Evolutionary conservation across 2,329 filamentous ascomycete genomes (phyloP), one percentile per base, ranked within the genome.

Genomic region (Epichloe scottii): DNA sequence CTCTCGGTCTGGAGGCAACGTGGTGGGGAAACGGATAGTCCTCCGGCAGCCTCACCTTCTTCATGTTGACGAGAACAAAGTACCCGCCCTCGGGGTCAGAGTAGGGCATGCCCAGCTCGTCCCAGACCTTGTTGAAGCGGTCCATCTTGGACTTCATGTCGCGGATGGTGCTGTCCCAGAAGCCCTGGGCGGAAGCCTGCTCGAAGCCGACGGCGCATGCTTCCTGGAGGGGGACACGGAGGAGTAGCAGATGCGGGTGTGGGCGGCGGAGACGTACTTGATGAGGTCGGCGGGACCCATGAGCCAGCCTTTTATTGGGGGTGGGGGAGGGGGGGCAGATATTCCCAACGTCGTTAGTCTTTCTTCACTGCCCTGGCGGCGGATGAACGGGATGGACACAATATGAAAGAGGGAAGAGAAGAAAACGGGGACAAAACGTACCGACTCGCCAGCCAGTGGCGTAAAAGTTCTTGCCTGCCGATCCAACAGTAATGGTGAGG

Each of bases 381-480:
- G 10, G 15, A 43, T 11, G 21, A 3, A 15, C 19, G 14, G 17
- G 47, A 2, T 48, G 15, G 15, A 35, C 19, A 37, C 12, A 23
- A 12, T 3, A 14, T 26, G 23, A 51, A 11, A 12, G 26, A 40
- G 14, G 45, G 4, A 43, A 37, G 3, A 21, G 19, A 38, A 10
- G 37, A 38, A 43, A 4, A n/a, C 6, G 37, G 33, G 17, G 19
- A 17, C 40, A 37, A 3, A 19, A 63, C 72, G 17, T 59, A 72
- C 74, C 80, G 4, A 97, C 90, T 52, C 93, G 84, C 93, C 93
- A 98, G 46, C 93, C 93, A 0, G 93, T 98, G 51, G 88, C 89
- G 64, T 97, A 97, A 69, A 98, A 98, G 74, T 93, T 94, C 78
- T 98, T 98, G 60, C 93, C 93, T 1, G 89, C 93, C 0, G 89